phyloP scores from a whole-genome alignment of 352 stramenopile species.

The Phytopythium boreale region DNA sequence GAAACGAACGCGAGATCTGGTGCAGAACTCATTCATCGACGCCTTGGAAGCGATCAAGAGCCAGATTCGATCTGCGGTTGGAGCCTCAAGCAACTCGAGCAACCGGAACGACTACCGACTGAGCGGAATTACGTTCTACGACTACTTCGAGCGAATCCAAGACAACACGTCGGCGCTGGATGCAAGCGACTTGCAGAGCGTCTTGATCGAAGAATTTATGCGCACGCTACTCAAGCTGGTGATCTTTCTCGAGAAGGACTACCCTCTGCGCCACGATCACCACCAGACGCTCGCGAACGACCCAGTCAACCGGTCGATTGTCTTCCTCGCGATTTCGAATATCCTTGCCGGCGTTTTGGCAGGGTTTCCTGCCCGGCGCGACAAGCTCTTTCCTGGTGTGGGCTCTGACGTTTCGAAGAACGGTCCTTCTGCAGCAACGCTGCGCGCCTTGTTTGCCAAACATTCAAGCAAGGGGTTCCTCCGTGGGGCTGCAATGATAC shows the following conservation, averaged over 20 bases:
- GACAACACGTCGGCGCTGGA: constrained; percentile 57
- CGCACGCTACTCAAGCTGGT: constrained; percentile 69
- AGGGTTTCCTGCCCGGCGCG: constrained; percentile 39
- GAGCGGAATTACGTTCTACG: constrained; percentile 62
- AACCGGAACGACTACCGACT: constrained; percentile 28
- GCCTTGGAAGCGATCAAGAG: constrained; percentile 67
- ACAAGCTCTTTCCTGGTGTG: constrained; percentile 47
- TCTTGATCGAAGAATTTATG: constrained; percentile 76
- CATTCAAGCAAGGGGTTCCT: constrained; percentile 19
- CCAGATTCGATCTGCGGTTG: constrained; percentile 45
- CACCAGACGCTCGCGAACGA: constrained; percentile 10
- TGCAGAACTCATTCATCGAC: constrained; percentile 74
- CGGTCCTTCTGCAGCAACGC: constrained; percentile 5
- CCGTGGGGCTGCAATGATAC: background rate
- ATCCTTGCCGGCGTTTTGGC: constrained; percentile 64
- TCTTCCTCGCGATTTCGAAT: constrained; percentile 58
- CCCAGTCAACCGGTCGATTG: constrained; percentile 14
- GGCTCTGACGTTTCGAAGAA: constrained; percentile 15
- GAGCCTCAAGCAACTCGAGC: constrained; percentile 17
- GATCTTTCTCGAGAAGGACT: constrained; percentile 71
- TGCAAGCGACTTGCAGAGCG: constrained; percentile 70
- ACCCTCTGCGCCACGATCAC: constrained; percentile 20
- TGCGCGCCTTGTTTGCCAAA: constrained; percentile 26
- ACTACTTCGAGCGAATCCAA: constrained; percentile 74
- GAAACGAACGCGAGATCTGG: constrained; percentile 59